Base-by-base conservation (phyloP, 768 basidiomycete species). In the Mycena vulgaris region DNA sequence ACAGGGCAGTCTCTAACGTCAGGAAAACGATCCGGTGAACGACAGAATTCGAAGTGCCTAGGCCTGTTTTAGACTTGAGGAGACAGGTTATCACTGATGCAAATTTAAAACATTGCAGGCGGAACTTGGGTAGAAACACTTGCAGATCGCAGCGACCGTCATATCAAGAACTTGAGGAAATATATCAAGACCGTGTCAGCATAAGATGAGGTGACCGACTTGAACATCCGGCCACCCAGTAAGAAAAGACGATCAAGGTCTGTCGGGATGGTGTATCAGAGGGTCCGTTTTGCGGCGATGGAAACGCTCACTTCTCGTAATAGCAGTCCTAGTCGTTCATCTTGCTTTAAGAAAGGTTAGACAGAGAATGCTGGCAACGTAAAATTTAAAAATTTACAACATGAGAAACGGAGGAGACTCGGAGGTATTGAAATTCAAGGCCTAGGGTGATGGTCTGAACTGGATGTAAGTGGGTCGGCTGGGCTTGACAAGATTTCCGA, bases 181-280 rank as follows among this genome's bases (percentile, higher is more conserved):
- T 14, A 35, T 14, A 33, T 75, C 10, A 74, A 55, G 27, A 28
- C 10, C 39, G 3, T 14, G 17, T 2, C 39, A 21, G 17, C 9
- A 40, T 27, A 14, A 11, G 19, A 7, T 30, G 7, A 55, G 2
- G 17, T 11, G n/a, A 66, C 79, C 31, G 64, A 85, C 86, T 76
- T 31, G 86, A 60, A 28, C 84, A 83, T 8, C 82, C 85, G 68
- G 83, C 81, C 27, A 85, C 83, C 85, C 85, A 87, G 59, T 83
- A 83, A 0, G 84, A 80, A 74, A 87, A 87, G 5, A 84, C 81
- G 27, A 83, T 74, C 5, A 83, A 76, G 16, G 83, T 83, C 85
- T 85, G 49, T 28, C 55, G 28, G 66, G 60, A 37, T 17, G 31
- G 7, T 2, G 23, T 8, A 37, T 70, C 28, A 70, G 64, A 45